A percentile compares a stretch with the other conserved stretches of the same genome.
These are phyloP conservation scores for Digitaria exilis DNA, from an alignment of 202 grass and related monocot genomes.

Conservation along the genomic window DNA sequence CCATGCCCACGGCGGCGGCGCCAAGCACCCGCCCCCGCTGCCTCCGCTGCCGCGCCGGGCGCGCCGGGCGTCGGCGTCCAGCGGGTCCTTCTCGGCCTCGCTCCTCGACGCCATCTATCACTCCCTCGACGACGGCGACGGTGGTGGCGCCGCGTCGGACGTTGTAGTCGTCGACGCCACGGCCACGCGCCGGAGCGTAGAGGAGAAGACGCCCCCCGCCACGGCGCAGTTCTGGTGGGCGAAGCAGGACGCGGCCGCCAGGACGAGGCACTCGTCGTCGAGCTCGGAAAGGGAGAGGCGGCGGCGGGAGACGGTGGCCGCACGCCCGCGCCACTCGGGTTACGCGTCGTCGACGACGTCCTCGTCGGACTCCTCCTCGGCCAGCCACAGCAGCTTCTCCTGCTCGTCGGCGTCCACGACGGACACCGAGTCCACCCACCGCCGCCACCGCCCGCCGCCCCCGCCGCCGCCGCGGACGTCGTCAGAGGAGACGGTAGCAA, in stretches of 20 bases:
- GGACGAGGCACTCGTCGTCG: conserved; percentile 3
- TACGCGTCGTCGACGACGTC: conserved; percentile 59
- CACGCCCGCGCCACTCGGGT: conserved; percentile 28
- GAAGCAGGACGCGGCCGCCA: conserved; percentile 4
- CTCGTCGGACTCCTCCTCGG: conserved; percentile 48
- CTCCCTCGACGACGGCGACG: conserved; percentile 59
- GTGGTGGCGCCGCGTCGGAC: not conserved
- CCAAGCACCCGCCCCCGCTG: conserved; percentile 33
- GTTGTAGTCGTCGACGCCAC: not conserved
- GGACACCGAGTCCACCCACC: conserved; percentile 34
- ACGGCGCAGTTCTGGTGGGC: conserved; percentile 50
- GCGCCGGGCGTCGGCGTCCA: conserved; percentile 17
- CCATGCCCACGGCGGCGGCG: conserved; percentile 14
- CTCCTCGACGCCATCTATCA: conserved; percentile 82
- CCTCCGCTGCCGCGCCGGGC: conserved; percentile 29
- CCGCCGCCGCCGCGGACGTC: conserved; percentile 5
- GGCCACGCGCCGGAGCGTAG: not conserved
- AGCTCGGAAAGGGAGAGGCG: conserved; percentile 2
- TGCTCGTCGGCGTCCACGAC: conserved; percentile 60
- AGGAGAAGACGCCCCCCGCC: conserved; percentile 30
- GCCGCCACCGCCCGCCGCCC: not conserved
- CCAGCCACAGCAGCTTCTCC: conserved; percentile 58
- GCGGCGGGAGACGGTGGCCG: not conserved
- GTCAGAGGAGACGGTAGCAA: not conserved
- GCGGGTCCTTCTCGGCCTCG: conserved; percentile 77